Evolutionary conservation across 2,329 filamentous ascomycete species (phyloP).

Genomic region (Dactylonectria estremocensis): DNA sequence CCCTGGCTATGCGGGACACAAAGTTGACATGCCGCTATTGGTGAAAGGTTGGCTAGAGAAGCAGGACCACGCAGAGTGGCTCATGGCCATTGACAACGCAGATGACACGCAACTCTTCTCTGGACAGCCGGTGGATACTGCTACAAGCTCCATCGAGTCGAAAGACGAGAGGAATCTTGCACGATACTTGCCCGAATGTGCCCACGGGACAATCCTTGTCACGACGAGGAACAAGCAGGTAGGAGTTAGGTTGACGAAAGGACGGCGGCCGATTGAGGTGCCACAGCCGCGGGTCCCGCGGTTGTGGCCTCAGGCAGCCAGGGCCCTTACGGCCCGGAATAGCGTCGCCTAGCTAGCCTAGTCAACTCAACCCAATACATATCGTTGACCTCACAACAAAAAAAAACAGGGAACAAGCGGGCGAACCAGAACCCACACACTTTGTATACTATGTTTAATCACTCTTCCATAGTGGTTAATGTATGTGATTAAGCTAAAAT

Average conservation of each 20-base stretch:
- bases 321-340: no score
- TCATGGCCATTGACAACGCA: constrained; percentile 29
- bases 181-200: constrained; percentile 46
- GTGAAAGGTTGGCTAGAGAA: constrained; percentile 51
- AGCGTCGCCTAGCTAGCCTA: no score
- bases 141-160: not conserved
- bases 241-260: constrained; percentile 41
- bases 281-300: no score
- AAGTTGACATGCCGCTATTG: constrained; percentile 47
- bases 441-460: no score
- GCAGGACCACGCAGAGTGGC: constrained; percentile 4
- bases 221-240: constrained; percentile 52
- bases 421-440: no score
- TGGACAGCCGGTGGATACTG: constrained; percentile 17
- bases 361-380: no score
- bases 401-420: no score
- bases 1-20: constrained; percentile 41
- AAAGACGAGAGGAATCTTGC: not conserved
- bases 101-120: constrained; percentile 21
- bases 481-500: no score
- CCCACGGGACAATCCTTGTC: constrained; percentile 50
- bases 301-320: no score
- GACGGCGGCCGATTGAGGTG: constrained; percentile 42
- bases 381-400: no score
- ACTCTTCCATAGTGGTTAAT: no score